Evolutionary conservation across 441 rosid species (phyloP), one percentile per base, ranked within the genome.

Genomic region (Corymbia citriodora): DNA sequence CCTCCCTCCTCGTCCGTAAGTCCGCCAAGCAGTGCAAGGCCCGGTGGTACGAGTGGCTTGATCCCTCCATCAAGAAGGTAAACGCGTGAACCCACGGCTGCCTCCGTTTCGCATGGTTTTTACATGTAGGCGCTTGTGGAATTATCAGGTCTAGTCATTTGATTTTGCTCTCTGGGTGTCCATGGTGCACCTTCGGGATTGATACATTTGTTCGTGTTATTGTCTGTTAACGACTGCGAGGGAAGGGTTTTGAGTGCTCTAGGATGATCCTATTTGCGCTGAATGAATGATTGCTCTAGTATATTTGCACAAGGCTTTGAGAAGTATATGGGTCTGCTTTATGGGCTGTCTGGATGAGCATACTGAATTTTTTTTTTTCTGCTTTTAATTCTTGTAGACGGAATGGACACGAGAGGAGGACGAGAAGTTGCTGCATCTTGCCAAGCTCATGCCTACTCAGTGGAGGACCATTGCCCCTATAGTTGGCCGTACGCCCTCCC

Each of bases 381-480:
- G 89, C 85, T 92, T 82, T 87, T 88, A 13, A 79, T 90, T 49
- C 16, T n/a, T 6, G 88, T 83, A 98, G 99, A 98, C 99, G 50
- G 99, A 98, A 93, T 98, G 99, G 99, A 98, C 99, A 4, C 96
- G 99, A 90, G 99, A 98, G 90, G 99, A 98, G 95, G 99, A 98
- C 90, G 99, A 98, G 93, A 98, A 97, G 91, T 94, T 98, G 94
- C 98, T 98, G 68, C 99, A 98, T 94, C 99, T 98, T 90, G 99
- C 99, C 3, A 98, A 97, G 93, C 98, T 98, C 79, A 94, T 98
- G 96, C 99, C 99, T 50, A 97, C 99, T 23, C 99, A 98, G 45
- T 98, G 99, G 99, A 94, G 99, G 94, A 97, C 99, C 27, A 97
- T 98, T 94, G 99, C 99, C 10, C 99, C 99, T n/a, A 98, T 98